These are phyloP conservation scores for Solanum hybrid DNA, from an alignment of 305 asterid genomes.

Conservation along the genomic window DNA sequence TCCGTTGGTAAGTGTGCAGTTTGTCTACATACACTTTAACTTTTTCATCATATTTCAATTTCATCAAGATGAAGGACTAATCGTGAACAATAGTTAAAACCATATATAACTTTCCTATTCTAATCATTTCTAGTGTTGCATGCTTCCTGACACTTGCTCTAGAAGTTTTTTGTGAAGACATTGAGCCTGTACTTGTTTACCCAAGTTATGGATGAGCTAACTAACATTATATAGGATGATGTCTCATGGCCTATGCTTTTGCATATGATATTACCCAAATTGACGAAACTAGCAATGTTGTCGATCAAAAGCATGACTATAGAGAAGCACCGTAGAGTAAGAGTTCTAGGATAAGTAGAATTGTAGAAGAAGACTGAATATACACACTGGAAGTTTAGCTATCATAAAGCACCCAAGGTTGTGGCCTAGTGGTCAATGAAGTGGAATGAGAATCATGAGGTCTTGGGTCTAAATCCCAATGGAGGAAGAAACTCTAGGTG, in stretches of 20 bases:
- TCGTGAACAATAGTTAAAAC: background rate
- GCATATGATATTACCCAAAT: background rate
- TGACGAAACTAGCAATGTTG: background rate
- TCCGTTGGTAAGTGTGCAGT: constrained; percentile 69
- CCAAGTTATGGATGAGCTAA: background rate
- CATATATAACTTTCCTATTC: background rate
- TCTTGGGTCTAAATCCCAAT: background rate
- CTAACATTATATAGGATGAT: background rate
- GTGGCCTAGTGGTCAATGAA: background rate
- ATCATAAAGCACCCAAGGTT: background rate
- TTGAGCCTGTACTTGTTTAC: background rate
- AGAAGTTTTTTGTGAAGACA: background rate
- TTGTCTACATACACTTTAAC: background rate
- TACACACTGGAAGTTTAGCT: background rate
- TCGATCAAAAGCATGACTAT: background rate
- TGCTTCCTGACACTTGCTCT: background rate
- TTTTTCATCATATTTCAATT: background rate
- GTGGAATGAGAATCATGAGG: background rate
- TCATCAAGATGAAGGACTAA: background rate
- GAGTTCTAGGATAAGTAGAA: background rate
- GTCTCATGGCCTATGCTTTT: background rate
- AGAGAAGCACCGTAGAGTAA: background rate
- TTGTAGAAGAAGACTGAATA: background rate
- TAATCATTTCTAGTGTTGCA: background rate
- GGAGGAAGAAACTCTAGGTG: background rate